Base-by-base conservation (phyloP, 805 yeast species). In the Pichia pseudocactophila region DNA sequence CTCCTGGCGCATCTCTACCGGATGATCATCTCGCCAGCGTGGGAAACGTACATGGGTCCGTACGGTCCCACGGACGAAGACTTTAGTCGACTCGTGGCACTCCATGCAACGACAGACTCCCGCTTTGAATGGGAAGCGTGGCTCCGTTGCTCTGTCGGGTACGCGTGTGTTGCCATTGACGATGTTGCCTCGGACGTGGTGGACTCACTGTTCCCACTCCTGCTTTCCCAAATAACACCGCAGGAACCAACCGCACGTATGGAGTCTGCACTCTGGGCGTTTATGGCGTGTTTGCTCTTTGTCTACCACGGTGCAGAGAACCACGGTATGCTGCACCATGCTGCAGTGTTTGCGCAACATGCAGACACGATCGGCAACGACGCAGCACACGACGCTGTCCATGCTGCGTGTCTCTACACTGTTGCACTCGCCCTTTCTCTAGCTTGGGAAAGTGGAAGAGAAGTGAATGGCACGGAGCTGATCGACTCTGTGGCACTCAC, bases 1-100 rank as follows among this genome's bases (percentile, higher is more conserved):
- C 59, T 75, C 22, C 55, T 73, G 46, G 75, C 73, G 7, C 78
- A 75, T 53, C 58, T 75, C 38, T 73, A 67, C 50, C 69, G 69
- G 44, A 56, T 73, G 54, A 62, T 70, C 28, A 69, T 70, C 6
- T 62, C 65, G 25, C 36, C 34, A 20, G 33, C 40, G 12, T 36
- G 34, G 22, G 36, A 68, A 64, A 41, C 71, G 74, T 8, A 44
- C 30, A 20, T 44, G 15, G 39, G 42, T 20, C 50, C 58, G 6
- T 12, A 19, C 38, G 42, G 48, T 52, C 25, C 39, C 12, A 36
- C 42, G 26, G 51, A 45, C 18, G 43, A 45, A 22, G 36, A 45
- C 22, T 39, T 48, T 16, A 8, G 30, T 5, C 33, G 34, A 20
- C n/a, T 48, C 18, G n/a, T 45, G 4, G 34, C 39, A 5, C n/a